Evolutionary conservation across 441 rosid species (phyloP), one percentile per base, ranked within the genome.

Genomic region (Gossypium lobatum): DNA sequence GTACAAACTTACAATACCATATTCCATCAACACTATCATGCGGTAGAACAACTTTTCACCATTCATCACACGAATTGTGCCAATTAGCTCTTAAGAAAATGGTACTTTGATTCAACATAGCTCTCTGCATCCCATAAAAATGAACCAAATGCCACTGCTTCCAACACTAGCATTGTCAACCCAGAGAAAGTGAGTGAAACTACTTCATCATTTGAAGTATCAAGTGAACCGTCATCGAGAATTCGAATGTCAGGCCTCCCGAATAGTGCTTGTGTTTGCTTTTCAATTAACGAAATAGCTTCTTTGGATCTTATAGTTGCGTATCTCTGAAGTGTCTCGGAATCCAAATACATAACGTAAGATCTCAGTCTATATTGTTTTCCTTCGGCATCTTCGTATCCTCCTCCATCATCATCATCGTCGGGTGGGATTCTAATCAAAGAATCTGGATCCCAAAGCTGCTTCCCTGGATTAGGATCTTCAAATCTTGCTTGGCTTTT

Each of bases 91-190:
- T 84, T 88, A 62, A 94, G 73, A 55, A 92, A 91, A 11, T 87
- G 89, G 79, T 85, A 85, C 73, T 87, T 94, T 67, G 95, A 84
- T 78, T 94, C 98, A 46, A 88, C 97, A 55, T 89, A 88, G 82
- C 85, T 88, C 75, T 94, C 98, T 2, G 92, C 79, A 80, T 94
- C 98, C 97, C 98, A 94, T n/a, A 89, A 71, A 83, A 94, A 91
- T 10, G 98, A 85, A 57, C 98, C 98, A 18, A 92, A 89, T 25
- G 91, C 87, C 55, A 87, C 95, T 2, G 98, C 98, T 84, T 94
- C 97, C 84, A 94, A 65, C 28, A 91, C 87, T 71, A 92, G 85
- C 97, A 88, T 91, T 0, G 95, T 85, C 85, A 92, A 85, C 52
- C 97, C 95, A 1, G 93, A 78, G 84, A 89, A 85, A 21, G 88